Base-by-base conservation (phyloP, 1,284 basidiomycete species). In the Puccinia polysora region DNA sequence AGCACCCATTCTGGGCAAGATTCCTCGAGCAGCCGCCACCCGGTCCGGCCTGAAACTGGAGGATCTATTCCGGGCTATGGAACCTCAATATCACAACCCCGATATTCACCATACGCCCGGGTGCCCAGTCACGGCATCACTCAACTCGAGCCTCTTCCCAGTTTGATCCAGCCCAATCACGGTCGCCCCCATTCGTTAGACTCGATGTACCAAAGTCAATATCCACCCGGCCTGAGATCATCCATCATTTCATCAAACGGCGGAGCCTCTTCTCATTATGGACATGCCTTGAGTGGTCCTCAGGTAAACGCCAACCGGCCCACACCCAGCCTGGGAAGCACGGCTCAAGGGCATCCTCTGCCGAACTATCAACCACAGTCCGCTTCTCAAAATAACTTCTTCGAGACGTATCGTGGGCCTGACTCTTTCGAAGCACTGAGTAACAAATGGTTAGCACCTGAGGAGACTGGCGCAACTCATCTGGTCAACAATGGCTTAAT, bases 21-120 rank as follows among this genome's bases (percentile, higher is more conserved):
- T 40, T 50, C 47, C 53, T 53, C 58, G 18, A 25, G 14, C 32
- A 38, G 28, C 40, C 68, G 68, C 25, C 25, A 12, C 23, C 49
- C 67, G 34, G n/a, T 30, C 32, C 45, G 58, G n/a, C 1, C 34
- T 18, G 56, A 70, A 62, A 20, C 43, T 25, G 25, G 40, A 25
- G 59, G 60, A 10, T 15, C 50, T 4, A 30, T 53, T 12, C 36
- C 34, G 14, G 52, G n/a, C 38, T 64, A 72, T 23, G 25, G 36
- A 5, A 18, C 67, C 8, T 32, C 47, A 20, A 7, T 45, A 23
- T 23, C 69, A 18, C 69, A 72, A 55, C n/a, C 59, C 2, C 43
- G 69, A 47, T 72, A 72, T 62, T 72, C 69, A 28, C 69, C 69
- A 14, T 72, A 72, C 40, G 50, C 36, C 28, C 69, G 69, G 28